Evolutionary conservation across 164 flowering plant genomes (phyloP).

Genomic region (Taxillus chinensis): DNA sequence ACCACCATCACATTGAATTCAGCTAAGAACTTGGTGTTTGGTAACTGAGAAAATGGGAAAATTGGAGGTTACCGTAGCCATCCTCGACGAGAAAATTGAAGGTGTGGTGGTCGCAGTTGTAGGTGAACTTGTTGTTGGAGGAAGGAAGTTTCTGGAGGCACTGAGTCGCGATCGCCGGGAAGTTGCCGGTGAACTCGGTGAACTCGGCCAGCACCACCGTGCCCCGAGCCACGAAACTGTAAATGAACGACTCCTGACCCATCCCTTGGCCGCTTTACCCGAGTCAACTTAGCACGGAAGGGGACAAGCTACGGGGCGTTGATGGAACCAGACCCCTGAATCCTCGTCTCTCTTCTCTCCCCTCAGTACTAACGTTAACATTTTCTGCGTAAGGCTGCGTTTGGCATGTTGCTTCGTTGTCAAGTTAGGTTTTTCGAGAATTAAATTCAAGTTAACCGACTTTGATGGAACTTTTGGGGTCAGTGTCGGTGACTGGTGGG

Average conservation of each 20-base stretch:
- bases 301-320: not conserved
- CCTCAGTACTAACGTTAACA: not conserved
- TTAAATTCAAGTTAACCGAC: too few relatives aligned
- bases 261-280: conserved; percentile 18
- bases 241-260: conserved; percentile 70
- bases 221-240: conserved; percentile 85
- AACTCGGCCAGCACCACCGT: conserved; percentile 69
- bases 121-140: conserved; percentile 72
- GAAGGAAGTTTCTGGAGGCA: conserved; percentile 69
- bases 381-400: not conserved
- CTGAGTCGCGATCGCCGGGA: conserved; percentile 74
- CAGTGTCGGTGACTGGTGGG: too few relatives aligned
- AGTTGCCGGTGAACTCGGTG: conserved; percentile 80
- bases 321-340: conserved; percentile 2
- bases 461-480: too few relatives aligned
- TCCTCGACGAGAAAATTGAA: conserved; percentile 75
- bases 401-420: not conserved
- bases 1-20: conserved; percentile 5
- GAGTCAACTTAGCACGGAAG: conserved; percentile 5
- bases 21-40: not conserved
- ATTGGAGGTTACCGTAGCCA: conserved; percentile 47
- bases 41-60: not conserved
- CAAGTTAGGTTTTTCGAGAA: not conserved
- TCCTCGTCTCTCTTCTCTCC: not conserved
- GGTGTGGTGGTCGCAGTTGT: conserved; percentile 69